Evolutionary conservation across 2,329 filamentous ascomycete genomes (phyloP), one percentile per base, ranked within the genome.

Genomic region (Neofusicoccum sp.): DNA sequence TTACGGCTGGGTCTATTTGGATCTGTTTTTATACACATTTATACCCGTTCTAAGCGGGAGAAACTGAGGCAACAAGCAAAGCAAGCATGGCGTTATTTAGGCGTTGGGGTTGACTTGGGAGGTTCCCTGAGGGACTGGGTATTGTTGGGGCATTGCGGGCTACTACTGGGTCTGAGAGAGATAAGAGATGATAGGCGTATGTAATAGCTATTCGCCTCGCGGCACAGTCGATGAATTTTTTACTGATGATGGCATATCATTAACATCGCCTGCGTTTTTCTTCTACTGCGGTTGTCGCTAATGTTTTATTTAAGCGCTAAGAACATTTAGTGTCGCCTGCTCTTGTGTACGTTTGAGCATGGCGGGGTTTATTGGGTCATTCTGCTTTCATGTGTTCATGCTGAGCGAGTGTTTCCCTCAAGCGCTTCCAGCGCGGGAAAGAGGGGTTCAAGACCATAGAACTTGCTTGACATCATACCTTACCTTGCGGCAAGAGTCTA

Each of bases 81-180:
- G 49, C 36, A 24, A 54, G 49, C 49, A 41, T 41, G 49, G 49
- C 36, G 20, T 54, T 54, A 28, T 30, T 26, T 51, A 36, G 34
- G 7, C 26, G 3, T 16, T 14, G 30, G n/a, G 30, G 20, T 24
- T 49, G n/a, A 6, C 14, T 36, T 34, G 14, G 9, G 33, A 20
- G 20, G 20, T 20, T 20, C 20, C 20, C 2, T 20, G 20, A 20
- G 24, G 11, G 16, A 11, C 24, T 38, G 20, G 33, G 47, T 6
- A 16, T 16, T 24, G n/a, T 31, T 49, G 30, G 47, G 34, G 28
- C 28, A 30, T 34, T 20, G 48, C 26, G 28, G 26, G 26, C n/a
- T 11, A 36, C 44, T 24, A 9, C 20, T 20, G 20, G 20, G 2
- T 48, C 30, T 33, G 20, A 40, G 20, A 26, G 8, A 11, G 12